Conservation (phyloP, 305 asterid genomes). For the Nicotiana rustica region DNA sequence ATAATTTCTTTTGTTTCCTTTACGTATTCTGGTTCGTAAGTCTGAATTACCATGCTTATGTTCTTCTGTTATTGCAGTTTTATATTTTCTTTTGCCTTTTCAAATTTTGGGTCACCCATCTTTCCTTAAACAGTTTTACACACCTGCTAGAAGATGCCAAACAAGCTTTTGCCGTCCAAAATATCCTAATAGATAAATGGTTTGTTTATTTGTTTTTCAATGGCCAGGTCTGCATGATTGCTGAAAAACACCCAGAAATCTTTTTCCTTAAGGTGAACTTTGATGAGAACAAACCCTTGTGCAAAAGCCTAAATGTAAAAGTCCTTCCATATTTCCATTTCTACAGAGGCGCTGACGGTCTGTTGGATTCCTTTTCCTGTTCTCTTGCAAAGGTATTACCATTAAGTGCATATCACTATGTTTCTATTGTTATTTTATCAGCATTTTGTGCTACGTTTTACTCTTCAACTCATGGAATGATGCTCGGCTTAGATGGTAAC, state of each 20-base stretch:
- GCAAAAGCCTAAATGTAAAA: constrained; percentile 71
- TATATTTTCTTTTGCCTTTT: background rate
- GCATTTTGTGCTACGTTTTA: background rate
- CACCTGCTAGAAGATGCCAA: background rate
- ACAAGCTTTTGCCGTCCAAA: background rate
- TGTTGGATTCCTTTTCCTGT: constrained; percentile 76
- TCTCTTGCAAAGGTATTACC: constrained; percentile 66
- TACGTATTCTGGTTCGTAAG: background rate
- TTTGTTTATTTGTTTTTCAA: constrained; percentile 1
- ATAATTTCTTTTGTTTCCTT: constrained; percentile 15
- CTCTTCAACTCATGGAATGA: background rate
- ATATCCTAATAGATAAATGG: background rate
- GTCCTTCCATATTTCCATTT: constrained; percentile 77
- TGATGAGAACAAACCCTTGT: constrained; percentile 67
- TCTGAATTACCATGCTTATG: constrained; percentile 12
- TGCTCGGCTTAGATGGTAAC: background rate
- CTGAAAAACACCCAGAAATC: constrained; percentile 65
- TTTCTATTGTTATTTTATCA: background rate
- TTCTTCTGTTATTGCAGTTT: background rate
- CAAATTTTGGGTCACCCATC: background rate
- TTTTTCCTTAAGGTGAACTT: constrained; percentile 71
- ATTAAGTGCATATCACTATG: constrained; percentile 13
- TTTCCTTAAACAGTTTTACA: background rate
- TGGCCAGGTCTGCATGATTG: constrained; percentile 66
- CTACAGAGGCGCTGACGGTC: constrained; percentile 68